Evolutionary conservation across 1,284 basidiomycete species (phyloP).

Genomic region (Ganoderma lingzhi): DNA sequence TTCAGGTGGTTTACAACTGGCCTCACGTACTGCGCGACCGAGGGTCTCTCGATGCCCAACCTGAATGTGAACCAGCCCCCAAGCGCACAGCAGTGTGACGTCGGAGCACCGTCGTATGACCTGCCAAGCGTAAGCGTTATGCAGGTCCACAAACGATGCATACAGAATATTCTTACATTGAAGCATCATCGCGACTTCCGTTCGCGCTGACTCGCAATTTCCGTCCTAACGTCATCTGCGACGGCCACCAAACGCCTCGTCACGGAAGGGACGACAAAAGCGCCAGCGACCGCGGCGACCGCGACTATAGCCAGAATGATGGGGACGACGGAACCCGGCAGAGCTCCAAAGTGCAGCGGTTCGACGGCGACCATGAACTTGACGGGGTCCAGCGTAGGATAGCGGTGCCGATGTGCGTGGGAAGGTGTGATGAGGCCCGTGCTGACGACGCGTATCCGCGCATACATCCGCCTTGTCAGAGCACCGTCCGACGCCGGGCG

Average conservation of each 20-base stretch:
- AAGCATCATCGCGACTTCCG: slow-evolving; percentile 2
- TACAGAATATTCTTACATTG: no score
- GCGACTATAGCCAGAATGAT: slow-evolving; percentile 30
- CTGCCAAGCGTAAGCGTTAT: no score
- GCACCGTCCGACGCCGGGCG: background rate
- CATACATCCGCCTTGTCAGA: slow-evolving; percentile 55
- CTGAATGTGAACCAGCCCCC: no score
- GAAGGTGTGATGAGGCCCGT: slow-evolving; percentile 57
- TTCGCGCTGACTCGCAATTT: slow-evolving; percentile 7
- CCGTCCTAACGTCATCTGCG: slow-evolving; percentile 28
- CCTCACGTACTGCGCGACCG: background rate
- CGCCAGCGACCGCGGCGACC: slow-evolving; percentile 23
- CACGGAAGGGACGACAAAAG: slow-evolving; percentile 31
- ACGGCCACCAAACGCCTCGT: slow-evolving; percentile 22
- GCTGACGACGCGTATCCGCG: slow-evolving; percentile 59
- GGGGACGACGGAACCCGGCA: slow-evolving; percentile 64
- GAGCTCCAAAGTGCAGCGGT: slow-evolving; percentile 62
- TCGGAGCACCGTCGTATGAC: no score
- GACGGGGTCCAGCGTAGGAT: slow-evolving; percentile 39
- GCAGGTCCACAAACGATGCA: no score
- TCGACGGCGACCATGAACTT: slow-evolving; percentile 64
- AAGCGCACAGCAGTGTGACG: no score
- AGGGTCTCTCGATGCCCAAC: no score
- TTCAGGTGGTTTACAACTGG: background rate
- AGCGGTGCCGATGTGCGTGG: background rate